Evolutionary conservation across 768 basidiomycete genomes (phyloP), one percentile per base, ranked within the genome.

Genomic region (Rhizopogon roseolus): DNA sequence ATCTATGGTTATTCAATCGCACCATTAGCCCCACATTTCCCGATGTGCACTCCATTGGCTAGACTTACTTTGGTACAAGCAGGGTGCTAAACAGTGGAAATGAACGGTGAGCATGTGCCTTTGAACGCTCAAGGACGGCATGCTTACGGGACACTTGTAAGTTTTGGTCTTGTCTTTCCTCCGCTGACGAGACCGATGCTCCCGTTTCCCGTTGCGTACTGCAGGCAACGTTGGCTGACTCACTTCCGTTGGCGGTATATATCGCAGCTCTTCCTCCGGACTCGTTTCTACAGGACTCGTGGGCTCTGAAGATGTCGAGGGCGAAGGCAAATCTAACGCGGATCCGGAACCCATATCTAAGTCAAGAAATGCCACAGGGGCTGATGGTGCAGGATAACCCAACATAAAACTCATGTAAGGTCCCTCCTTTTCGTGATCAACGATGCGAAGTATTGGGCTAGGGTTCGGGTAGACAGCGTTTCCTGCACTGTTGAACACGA

Each of bases 61-160:
- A 56, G n/a, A 58, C 71, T 53, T 56, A 75, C 78, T 72, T 82
- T 86, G 19, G 76, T 76, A 59, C 82, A 84, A 5, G 80, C 80
- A 2, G 72, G 64, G 41, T 62, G 62, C 71, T 56, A 67, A 73
- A 34, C 51, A 28, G 42, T 39, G 27, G 49, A 52, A 54, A 52
- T 54, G 28, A 40, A 54, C 43, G 8, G 52, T 43, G 38, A 60
- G 28, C 50, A 37, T 16, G 8, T 48, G 46, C 44, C 44, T 11
- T 40, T 11, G 19, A 29, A 57, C 41, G 25, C 32, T 13, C 34
- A 36, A 11, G 10, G 13, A 11, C 34, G 34, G 22, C 2, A 6
- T 8, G 71, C 76, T 56, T 66, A 80, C 79, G 46, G 77, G 77
- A 63, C 79, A 82, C 54, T 70, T 74, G 66, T 69, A 79, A 49